phyloP scores from a whole-genome alignment of 1,284 basidiomycete genomes.

The Tilletia setariae region DNA sequence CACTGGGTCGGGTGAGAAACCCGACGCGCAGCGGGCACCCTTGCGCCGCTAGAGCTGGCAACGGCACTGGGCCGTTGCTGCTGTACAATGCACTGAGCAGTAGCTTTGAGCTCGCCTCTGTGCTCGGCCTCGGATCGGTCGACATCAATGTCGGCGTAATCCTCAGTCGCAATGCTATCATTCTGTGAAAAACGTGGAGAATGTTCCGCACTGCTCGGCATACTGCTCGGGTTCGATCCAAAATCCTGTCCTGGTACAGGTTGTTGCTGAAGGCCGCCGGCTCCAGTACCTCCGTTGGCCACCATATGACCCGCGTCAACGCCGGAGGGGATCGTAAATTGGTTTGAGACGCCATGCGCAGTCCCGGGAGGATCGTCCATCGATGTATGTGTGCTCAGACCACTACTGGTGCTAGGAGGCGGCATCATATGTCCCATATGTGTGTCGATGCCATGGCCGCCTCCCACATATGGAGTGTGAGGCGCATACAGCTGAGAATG shows the following conservation, averaged over 20 bases:
- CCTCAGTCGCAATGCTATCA: slow-evolving; percentile 40
- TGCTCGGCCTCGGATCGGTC: slow-evolving; percentile 23
- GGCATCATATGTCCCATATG: neutral
- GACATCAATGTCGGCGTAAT: slow-evolving; percentile 42
- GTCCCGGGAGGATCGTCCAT: slow-evolving; percentile 12
- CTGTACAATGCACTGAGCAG: slow-evolving; percentile 15
- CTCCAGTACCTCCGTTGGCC: neutral
- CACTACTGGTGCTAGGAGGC: slow-evolving; percentile 8
- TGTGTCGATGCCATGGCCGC: slow-evolving; percentile 5
- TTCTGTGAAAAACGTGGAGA: slow-evolving; percentile 46
- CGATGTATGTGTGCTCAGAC: neutral
- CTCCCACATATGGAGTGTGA: neutral
- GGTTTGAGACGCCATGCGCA: neutral
- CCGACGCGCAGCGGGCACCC: slow-evolving; percentile 5
- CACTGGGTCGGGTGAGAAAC: slow-evolving; percentile 9
- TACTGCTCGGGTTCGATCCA: slow-evolving; percentile 42
- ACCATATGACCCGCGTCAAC: neutral
- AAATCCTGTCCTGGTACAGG: slow-evolving; percentile 21
- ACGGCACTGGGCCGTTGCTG: slow-evolving; percentile 4
- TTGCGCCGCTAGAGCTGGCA: neutral
- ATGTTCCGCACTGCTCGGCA: slow-evolving; percentile 49
- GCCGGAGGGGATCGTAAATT: slow-evolving; percentile 1
- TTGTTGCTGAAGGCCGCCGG: neutral
- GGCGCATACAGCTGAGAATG: neutral
- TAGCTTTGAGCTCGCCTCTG: slow-evolving; percentile 28